Base-by-base conservation (phyloP, 2,329 filamentous ascomycete species). In the Chaetomiaceae sp. region DNA sequence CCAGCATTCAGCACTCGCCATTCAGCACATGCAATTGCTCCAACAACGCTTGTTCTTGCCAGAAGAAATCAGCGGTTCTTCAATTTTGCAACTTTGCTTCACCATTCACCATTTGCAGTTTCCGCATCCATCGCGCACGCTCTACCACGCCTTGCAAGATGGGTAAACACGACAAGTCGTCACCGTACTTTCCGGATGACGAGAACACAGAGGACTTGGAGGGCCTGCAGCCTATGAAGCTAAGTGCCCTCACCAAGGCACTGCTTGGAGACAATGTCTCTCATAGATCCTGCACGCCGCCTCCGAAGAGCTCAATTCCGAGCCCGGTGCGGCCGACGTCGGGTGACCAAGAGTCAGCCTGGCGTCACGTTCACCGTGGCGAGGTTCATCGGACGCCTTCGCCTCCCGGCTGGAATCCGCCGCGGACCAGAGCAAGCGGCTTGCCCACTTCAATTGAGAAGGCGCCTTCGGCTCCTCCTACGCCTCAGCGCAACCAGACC, bases 191-290 rank as follows among this genome's bases (percentile, higher is more conserved):
- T 9, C 9, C 22, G 22, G 22, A 24, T 9, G 22, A 24, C 58
- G 90, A 95, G 62, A 95, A 88, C 71, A 95, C 90, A 19, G 91
- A 96, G 67, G 91, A 96, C 60, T 9, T 24, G 5, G 91, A 96
- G 67, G 87, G 94, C 22, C 86, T 86, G 14, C 84, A 88, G 56
- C 89, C 89, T 58, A 88, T 93, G 79, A 94, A 93, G 69, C 85
- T 96, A 63, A 96, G 89, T 63, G 89, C 90, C 58, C 79, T 93
- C 56, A 95, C 91, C 39, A 91, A 93, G 62, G 90, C 88, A 17
- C 73, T 96, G 14, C 74, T 96, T 19, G 79, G 33, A 12, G 19
- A 32, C 6, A 27, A 44, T 10, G 37, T 17, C 26, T 48, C 46
- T 47, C 71, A 71, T 32, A 65, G 59, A 62, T 53, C 52, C 4